Percentiles rank a stretch among this genome's conserved stretches.
Conservation (phyloP, 2,329 filamentous ascomycete genomes). For the Diaporthe citri region DNA sequence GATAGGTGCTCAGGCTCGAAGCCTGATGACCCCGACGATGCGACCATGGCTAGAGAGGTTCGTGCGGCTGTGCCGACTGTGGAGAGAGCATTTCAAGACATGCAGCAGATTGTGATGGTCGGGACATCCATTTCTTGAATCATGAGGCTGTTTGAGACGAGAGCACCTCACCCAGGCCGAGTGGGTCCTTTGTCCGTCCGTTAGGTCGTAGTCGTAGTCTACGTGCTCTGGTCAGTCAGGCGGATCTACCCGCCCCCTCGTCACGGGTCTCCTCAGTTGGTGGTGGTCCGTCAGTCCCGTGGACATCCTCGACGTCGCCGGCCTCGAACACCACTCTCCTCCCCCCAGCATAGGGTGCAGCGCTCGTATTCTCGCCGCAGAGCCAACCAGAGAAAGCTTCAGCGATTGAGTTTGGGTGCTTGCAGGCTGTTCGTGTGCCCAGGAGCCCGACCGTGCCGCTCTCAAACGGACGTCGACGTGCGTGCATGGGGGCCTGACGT, state of each 20-base stretch:
- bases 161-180: neutral
- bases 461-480: constrained; percentile 3
- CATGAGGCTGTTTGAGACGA: constrained; percentile 13
- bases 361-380: neutral
- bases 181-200: neutral
- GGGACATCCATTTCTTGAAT: neutral
- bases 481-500: constrained; percentile 9
- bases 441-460: neutral
- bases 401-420: constrained; percentile 11
- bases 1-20: neutral
- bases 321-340: neutral
- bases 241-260: constrained; percentile 27
- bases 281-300: neutral
- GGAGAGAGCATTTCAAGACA: neutral
- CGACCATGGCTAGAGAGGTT: neutral
- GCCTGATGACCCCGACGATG: neutral
- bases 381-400: neutral
- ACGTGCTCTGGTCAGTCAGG: constrained; percentile 13
- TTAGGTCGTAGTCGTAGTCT: neutral
- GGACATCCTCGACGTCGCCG: constrained; percentile 2
- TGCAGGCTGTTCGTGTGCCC: neutral
- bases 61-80: neutral
- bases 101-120: constrained; percentile 4
- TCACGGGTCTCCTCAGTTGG: constrained; percentile 19
- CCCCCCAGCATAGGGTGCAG: neutral